phyloP scores from a whole-genome alignment of 371 early-diverging fungal genomes.

The Circinella minor region DNA sequence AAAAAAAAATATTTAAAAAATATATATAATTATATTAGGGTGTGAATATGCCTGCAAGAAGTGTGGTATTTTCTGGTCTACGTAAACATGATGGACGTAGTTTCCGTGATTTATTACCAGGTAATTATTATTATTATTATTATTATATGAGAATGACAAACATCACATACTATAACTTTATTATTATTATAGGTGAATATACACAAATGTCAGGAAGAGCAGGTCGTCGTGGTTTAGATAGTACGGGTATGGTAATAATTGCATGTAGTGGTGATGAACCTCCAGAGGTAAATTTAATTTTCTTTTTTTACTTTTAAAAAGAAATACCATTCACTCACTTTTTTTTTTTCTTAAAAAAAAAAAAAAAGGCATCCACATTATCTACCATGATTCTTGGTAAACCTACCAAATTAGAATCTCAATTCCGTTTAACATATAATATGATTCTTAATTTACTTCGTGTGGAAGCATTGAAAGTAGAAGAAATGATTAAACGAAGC shows the following conservation, averaged over 20 bases:
- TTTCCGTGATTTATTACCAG: constrained; percentile 87
- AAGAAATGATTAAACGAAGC: constrained; percentile 98
- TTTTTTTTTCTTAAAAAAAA: background rate
- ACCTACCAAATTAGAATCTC: constrained; percentile 93
- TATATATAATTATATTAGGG: constrained; percentile 58
- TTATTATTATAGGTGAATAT: constrained; percentile 79
- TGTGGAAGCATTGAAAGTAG: constrained; percentile 96
- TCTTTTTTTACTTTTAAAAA: background rate
- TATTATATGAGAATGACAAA: background rate
- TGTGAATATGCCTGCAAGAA: constrained; percentile 98
- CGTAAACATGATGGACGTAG: constrained; percentile 93
- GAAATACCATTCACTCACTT: background rate
- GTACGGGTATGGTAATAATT: constrained; percentile 94
- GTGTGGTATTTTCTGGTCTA: constrained; percentile 93
- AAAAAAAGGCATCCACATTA: constrained; percentile 53
- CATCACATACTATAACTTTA: background rate
- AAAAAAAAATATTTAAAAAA: too few species aligned
- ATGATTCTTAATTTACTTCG: constrained; percentile 98
- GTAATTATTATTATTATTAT: constrained; percentile 16
- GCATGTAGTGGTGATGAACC: constrained; percentile 72
- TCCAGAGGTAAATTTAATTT: constrained; percentile 56
- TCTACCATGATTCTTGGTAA: constrained; percentile 84
- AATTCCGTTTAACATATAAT: constrained; percentile 98
- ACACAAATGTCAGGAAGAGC: constrained; percentile 99
- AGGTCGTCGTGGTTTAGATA: constrained; percentile 97